A percentile compares a stretch with the other conserved stretches of the same genome.
Conservation (phyloP, 352 stramenopile species). For the Phytophthora multivora region DNA sequence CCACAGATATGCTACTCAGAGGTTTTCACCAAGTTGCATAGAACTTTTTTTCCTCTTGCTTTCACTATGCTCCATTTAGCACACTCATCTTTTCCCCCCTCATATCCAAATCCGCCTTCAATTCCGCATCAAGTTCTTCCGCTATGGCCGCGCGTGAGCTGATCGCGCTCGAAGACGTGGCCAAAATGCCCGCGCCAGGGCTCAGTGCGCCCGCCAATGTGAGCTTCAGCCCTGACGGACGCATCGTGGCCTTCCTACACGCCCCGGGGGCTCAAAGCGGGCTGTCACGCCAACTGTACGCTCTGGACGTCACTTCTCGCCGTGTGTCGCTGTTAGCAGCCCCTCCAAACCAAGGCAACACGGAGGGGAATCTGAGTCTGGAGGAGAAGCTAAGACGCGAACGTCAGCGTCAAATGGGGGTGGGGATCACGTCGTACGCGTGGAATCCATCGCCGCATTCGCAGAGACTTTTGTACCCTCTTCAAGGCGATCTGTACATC, state of each 20-base stretch:
- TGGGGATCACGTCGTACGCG: slow-evolving; percentile 93
- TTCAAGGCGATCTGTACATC: slow-evolving; percentile 93
- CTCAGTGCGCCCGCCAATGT: slow-evolving; percentile 80
- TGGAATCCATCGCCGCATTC: slow-evolving; percentile 68
- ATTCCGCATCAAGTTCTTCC: slow-evolving; percentile 1
- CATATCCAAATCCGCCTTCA: slow-evolving; percentile 28
- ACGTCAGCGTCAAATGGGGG: slow-evolving; percentile 88
- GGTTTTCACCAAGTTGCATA: not conserved
- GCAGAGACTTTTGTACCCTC: slow-evolving; percentile 88
- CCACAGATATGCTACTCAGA: not conserved
- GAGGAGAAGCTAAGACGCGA: slow-evolving; percentile 93
- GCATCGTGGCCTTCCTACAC: slow-evolving; percentile 87
- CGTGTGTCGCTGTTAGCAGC: slow-evolving; percentile 66
- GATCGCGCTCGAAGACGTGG: slow-evolving; percentile 88
- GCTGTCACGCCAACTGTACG: slow-evolving; percentile 87
- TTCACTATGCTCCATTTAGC: not conserved
- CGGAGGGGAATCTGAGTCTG: slow-evolving; percentile 84
- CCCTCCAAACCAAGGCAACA: slow-evolving; percentile 79
- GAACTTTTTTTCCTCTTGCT: not conserved
- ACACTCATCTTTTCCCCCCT: not conserved
- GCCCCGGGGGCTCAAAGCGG: slow-evolving; percentile 77
- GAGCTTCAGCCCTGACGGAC: slow-evolving; percentile 86
- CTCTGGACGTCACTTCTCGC: slow-evolving; percentile 66
- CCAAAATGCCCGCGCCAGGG: slow-evolving; percentile 85
- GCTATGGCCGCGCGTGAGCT: slow-evolving; percentile 36